These are phyloP conservation scores for Teunomyces lycoperdinae DNA, from an alignment of 805 yeast genomes.

Conservation along the genomic window DNA sequence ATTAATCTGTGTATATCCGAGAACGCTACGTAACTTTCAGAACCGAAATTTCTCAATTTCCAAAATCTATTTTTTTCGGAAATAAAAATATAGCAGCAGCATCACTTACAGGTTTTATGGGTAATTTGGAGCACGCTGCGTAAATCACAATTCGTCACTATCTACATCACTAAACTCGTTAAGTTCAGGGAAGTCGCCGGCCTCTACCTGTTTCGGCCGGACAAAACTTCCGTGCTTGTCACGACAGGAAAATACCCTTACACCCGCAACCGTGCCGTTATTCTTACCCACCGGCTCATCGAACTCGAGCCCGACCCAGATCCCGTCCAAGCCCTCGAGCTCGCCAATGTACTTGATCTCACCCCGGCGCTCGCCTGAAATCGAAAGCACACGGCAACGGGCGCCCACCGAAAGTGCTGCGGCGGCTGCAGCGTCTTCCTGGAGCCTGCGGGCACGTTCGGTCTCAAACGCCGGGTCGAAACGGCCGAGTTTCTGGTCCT, in stretches of 20 bases:
- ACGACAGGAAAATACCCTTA: conserved; percentile 54
- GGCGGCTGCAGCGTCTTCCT: conserved; percentile 26
- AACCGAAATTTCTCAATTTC: too few relatives aligned
- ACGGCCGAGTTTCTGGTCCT: conserved; percentile 63
- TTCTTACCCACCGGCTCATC: conserved; percentile 88
- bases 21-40: not conserved
- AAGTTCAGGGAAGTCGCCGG: conserved; percentile 62
- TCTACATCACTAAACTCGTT: conserved; percentile 39
- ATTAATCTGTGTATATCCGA: not conserved
- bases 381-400: conserved; percentile 50
- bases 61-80: too few relatives aligned
- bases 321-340: conserved; percentile 54
- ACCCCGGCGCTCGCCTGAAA: conserved; percentile 61
- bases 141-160: too few relatives aligned
- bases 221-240: conserved; percentile 74
- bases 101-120: too few relatives aligned
- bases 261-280: conserved; percentile 69
- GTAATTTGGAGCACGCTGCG: too few relatives aligned
- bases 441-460: conserved; percentile 26
- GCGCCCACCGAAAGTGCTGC: conserved; percentile 42
- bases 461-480: conserved; percentile 53
- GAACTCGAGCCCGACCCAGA: conserved; percentile 84
- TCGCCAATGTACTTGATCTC: conserved; percentile 67
- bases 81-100: too few relatives aligned
- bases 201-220: conserved; percentile 62